phyloP scores from a whole-genome alignment of 345 rosid species.

The Gossypium sturtianum region DNA sequence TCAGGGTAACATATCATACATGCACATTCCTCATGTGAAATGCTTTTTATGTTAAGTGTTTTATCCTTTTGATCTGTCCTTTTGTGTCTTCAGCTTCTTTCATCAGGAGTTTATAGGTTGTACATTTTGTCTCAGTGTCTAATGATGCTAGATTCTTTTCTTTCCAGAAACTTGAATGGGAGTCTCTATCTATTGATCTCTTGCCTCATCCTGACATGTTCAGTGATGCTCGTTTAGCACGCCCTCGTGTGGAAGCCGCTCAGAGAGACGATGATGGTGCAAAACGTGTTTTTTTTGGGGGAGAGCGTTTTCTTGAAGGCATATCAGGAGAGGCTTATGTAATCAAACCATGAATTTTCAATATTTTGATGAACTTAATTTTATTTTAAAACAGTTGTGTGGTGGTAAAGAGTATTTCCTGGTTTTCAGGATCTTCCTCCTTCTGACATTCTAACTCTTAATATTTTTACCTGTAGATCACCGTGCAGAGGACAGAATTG shows the following conservation, averaged over 20 bases:
- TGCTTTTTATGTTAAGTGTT: slow-evolving; percentile 3
- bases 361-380: slow-evolving; percentile 14
- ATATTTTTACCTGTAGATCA: slow-evolving; percentile 47
- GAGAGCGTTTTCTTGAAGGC: slow-evolving; percentile 96
- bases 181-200: slow-evolving; percentile 91
- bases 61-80: not conserved
- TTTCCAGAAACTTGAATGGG: slow-evolving; percentile 97
- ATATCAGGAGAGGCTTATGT: slow-evolving; percentile 96
- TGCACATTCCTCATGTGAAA: not conserved
- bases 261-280: slow-evolving; percentile 98
- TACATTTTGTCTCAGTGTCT: slow-evolving; percentile 8
- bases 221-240: slow-evolving; percentile 75
- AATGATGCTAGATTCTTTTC: slow-evolving; percentile 29
- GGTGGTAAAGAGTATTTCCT: slow-evolving; percentile 8
- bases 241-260: slow-evolving; percentile 47
- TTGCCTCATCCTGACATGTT: slow-evolving; percentile 99
- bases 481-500: slow-evolving; percentile 87
- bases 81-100: not conserved
- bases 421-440: not conserved
- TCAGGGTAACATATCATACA: slow-evolving; percentile 53
- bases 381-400: slow-evolving; percentile 3
- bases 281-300: slow-evolving; percentile 97
- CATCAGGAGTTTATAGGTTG: not conserved
- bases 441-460: slow-evolving; percentile 19
- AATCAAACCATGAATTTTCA: slow-evolving; percentile 27